These are phyloP conservation scores for Xylariaceae sp. DNA, from an alignment of 2,329 filamentous ascomycete species.

Conservation along the genomic window DNA sequence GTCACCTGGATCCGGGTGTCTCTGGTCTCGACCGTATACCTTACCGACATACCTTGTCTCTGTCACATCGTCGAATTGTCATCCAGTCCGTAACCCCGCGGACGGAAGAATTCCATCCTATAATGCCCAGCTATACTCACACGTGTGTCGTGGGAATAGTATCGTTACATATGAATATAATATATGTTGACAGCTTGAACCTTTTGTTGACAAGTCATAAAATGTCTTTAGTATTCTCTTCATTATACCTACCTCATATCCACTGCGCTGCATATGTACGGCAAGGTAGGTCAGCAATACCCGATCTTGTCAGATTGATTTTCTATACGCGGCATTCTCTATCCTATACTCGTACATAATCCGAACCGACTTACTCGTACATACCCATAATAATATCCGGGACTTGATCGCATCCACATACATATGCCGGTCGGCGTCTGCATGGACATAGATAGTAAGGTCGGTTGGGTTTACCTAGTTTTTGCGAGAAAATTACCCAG, in stretches of 20 bases:
- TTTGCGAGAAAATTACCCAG: too few relatives aligned
- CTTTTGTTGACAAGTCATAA: neutral
- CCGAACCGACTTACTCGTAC: too few relatives aligned
- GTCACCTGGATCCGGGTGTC: neutral
- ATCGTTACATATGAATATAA: neutral
- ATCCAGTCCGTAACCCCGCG: neutral
- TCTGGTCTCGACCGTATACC: neutral
- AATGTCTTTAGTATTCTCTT: neutral
- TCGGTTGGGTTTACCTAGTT: neutral
- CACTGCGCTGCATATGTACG: neutral
- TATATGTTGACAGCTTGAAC: neutral
- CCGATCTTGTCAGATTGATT: neutral
- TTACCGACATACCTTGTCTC: neutral
- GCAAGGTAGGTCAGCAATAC: neutral
- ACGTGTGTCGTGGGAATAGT: neutral
- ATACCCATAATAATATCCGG: neutral
- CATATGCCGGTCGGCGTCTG: neutral
- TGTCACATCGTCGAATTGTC: neutral
- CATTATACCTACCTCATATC: neutral
- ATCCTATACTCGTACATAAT: too few relatives aligned
- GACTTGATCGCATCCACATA: neutral
- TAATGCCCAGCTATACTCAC: neutral
- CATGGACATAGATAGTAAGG: neutral
- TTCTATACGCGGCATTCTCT: too few relatives aligned
- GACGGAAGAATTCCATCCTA: neutral